These are phyloP conservation scores for Suillus hirtellus DNA, from an alignment of 768 basidiomycete species.

Conservation along the genomic window DNA sequence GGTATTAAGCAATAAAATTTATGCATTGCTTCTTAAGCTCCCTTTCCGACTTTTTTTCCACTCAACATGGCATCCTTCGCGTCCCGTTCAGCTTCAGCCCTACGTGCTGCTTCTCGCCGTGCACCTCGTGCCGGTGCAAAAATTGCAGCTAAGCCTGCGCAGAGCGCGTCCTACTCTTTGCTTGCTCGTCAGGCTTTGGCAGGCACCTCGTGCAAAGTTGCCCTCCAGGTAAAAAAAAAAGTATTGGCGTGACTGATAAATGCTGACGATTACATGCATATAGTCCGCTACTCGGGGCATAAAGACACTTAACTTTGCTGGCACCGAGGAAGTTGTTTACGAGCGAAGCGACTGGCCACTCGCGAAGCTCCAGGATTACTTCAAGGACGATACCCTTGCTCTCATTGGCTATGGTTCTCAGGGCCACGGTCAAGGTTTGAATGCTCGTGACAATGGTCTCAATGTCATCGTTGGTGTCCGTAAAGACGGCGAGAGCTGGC, in stretches of 20 bases:
- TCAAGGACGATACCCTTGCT: slow-evolving; percentile 99
- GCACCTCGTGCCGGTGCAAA: slow-evolving; percentile 51
- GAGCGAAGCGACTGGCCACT: slow-evolving; percentile 98
- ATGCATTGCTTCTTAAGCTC: neutral
- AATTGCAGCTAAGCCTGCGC: slow-evolving; percentile 41
- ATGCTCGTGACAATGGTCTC: slow-evolving; percentile 98
- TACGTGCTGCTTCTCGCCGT: slow-evolving; percentile 69
- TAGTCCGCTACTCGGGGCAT: slow-evolving; percentile 58
- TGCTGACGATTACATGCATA: slow-evolving; percentile 31
- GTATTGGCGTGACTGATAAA: neutral
- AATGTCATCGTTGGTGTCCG: slow-evolving; percentile 99
- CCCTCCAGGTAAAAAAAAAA: slow-evolving; percentile 35
- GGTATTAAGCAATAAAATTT: neutral
- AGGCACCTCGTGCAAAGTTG: slow-evolving; percentile 30
- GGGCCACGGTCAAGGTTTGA: slow-evolving; percentile 97
- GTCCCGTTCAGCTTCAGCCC: slow-evolving; percentile 62
- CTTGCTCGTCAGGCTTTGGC: slow-evolving; percentile 48
- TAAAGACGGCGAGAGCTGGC: slow-evolving; percentile 96
- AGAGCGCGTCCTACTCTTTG: slow-evolving; percentile 69
- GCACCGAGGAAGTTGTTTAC: slow-evolving; percentile 89
- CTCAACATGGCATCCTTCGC: slow-evolving; percentile 62
- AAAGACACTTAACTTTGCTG: slow-evolving; percentile 97
- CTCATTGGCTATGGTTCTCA: slow-evolving; percentile 99
- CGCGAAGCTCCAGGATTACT: slow-evolving; percentile 97
- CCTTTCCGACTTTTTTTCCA: slow-evolving; percentile 8